Conservation (phyloP, 2,329 filamentous ascomycete genomes). For the Penicillium sp. region DNA sequence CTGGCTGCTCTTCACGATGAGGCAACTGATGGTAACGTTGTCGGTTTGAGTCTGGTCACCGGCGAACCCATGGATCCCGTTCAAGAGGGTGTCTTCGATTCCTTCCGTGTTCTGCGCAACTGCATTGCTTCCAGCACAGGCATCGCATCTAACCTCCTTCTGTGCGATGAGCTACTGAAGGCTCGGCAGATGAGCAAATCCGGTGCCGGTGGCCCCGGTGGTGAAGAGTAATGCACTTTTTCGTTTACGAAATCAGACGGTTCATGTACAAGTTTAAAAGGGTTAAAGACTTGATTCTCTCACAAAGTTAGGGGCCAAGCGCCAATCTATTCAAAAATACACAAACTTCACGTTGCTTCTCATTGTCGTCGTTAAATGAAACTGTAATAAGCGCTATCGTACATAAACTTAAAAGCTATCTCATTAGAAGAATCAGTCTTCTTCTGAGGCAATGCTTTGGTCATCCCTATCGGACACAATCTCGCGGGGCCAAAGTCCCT, state of each 20-base stretch:
- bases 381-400: slow-evolving; percentile 8
- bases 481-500: slow-evolving; percentile 61
- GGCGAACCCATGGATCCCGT: slow-evolving; percentile 95
- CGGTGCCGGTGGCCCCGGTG: slow-evolving; percentile 42
- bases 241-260: slow-evolving; percentile 20
- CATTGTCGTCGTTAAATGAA: slow-evolving; percentile 8
- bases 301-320: slow-evolving; percentile 6
- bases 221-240: slow-evolving; percentile 38
- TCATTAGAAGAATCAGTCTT: slow-evolving; percentile 7
- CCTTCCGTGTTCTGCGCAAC: slow-evolving; percentile 91
- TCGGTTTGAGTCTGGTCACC: slow-evolving; percentile 80
- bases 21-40: slow-evolving; percentile 74
- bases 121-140: slow-evolving; percentile 89
- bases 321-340: slow-evolving; percentile 18
- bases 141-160: slow-evolving; percentile 89
- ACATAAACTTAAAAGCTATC: slow-evolving; percentile 1
- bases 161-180: slow-evolving; percentile 97
- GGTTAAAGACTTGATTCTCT: slow-evolving; percentile 15
- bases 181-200: slow-evolving; percentile 81
- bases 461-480: slow-evolving; percentile 28
- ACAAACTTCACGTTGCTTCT: slow-evolving; percentile 12
- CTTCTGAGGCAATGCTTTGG: slow-evolving; percentile 19
- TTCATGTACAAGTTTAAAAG: slow-evolving; percentile 28
- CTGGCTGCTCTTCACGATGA: slow-evolving; percentile 85
- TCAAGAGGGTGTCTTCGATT: slow-evolving; percentile 90